phyloP scores from a whole-genome alignment of 176 grass and related monocot species.

The Oryza nivara region DNA sequence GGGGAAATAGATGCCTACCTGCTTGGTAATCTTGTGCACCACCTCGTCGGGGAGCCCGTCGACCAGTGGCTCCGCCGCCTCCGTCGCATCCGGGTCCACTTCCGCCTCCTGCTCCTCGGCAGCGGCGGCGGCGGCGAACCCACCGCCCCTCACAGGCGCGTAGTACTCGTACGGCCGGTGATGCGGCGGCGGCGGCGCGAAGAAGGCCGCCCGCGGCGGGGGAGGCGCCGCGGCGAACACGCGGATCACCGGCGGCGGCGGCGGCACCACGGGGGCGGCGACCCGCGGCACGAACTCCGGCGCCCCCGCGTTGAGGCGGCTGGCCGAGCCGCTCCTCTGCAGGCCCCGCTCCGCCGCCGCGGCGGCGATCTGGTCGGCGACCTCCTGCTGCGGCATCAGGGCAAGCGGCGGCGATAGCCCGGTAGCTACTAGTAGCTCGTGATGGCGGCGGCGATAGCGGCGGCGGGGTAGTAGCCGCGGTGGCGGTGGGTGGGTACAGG shows the following conservation, averaged over 20 bases:
- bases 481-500: background rate
- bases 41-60: constrained; percentile 67
- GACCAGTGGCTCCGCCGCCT: constrained; percentile 32
- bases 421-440: constrained; percentile 42
- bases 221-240: background rate
- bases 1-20: constrained; percentile 47
- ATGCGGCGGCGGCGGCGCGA: constrained; percentile 40
- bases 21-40: constrained; percentile 82
- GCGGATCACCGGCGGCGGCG: constrained; percentile 20
- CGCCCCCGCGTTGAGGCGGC: constrained; percentile 76
- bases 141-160: constrained; percentile 24
- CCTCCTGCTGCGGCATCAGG: constrained; percentile 70
- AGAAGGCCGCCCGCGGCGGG: constrained; percentile 47
- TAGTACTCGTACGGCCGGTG: constrained; percentile 65
- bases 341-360: constrained; percentile 44
- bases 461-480: constrained; percentile 24
- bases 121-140: background rate
- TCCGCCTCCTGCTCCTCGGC: constrained; percentile 53
- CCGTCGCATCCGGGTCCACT: constrained; percentile 17
- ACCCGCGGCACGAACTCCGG: constrained; percentile 78
- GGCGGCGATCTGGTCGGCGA: constrained; percentile 42
- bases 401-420: constrained; percentile 10
- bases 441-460: background rate
- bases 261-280: constrained; percentile 8
- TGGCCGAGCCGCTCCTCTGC: constrained; percentile 53